Evolutionary conservation across 495 filamentous ascomycete species (phyloP).

Genomic region (Trichocladium uniseriatum): DNA sequence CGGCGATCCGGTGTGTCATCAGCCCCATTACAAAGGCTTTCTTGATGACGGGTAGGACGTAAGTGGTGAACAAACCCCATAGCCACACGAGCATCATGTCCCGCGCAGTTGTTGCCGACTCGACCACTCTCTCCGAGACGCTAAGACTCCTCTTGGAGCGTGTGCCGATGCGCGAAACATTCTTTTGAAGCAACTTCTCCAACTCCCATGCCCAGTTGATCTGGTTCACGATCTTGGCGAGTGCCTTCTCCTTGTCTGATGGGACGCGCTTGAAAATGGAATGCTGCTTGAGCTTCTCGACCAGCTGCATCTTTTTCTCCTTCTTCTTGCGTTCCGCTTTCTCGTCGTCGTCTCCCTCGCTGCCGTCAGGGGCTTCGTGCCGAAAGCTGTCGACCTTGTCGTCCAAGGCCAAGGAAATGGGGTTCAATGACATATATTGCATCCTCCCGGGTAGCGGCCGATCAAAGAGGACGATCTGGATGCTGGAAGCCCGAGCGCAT

Average conservation of each 20-base stretch:
- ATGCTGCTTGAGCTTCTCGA: slow-evolving; percentile 87
- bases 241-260: slow-evolving; percentile 71
- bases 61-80: slow-evolving; percentile 62
- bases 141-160: slow-evolving; percentile 77
- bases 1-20: slow-evolving; percentile 69
- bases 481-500: slow-evolving; percentile 55
- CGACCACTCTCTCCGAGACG: slow-evolving; percentile 89
- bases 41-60: slow-evolving; percentile 70
- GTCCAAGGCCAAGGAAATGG: slow-evolving; percentile 77
- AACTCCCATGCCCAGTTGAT: slow-evolving; percentile 94
- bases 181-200: slow-evolving; percentile 72
- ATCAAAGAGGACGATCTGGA: slow-evolving; percentile 85
- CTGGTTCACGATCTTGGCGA: slow-evolving; percentile 81
- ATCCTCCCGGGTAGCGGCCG: slow-evolving; percentile 77
- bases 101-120: slow-evolving; percentile 79
- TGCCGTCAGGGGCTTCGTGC: slow-evolving; percentile 32
- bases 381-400: slow-evolving; percentile 51
- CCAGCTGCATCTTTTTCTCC: slow-evolving; percentile 48
- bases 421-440: slow-evolving; percentile 91
- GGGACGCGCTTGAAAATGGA: slow-evolving; percentile 66
- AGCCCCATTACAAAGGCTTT: slow-evolving; percentile 64
- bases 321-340: slow-evolving; percentile 47
- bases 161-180: slow-evolving; percentile 69
- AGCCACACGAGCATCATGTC: slow-evolving; percentile 60
- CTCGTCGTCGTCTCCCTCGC: slow-evolving; percentile 56